A percentile compares a stretch with the other conserved stretches of the same genome.
phyloP scores from a whole-genome alignment of 805 yeast genomes.

The Teunomyces panamensis region DNA sequence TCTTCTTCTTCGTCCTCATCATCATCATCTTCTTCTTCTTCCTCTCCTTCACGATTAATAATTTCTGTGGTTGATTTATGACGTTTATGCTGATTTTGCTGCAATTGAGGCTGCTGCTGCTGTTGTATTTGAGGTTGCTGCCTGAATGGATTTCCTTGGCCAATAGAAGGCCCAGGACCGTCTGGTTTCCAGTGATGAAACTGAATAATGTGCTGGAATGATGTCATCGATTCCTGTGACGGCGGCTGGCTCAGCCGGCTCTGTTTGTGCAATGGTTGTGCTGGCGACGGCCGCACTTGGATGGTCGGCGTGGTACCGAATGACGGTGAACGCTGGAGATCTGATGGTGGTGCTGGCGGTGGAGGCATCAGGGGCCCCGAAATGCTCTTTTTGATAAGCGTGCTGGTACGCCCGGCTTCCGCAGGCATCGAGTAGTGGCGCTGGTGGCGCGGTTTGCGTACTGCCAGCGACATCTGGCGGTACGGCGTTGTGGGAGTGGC shows the following conservation, averaged over 20 bases:
- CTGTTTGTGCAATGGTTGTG: constrained; percentile 38
- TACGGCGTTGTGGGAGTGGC: constrained; percentile 37
- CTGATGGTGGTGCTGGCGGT: constrained; percentile 2
- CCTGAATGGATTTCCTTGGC: constrained; percentile 9
- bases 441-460: constrained; percentile 25
- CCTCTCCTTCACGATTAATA: neutral
- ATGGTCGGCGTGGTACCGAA: constrained; percentile 31
- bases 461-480: constrained; percentile 16
- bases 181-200: constrained; percentile 60
- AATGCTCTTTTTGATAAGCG: neutral
- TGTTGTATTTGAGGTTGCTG: constrained; percentile 4
- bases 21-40: neutral
- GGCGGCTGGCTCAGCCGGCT: constrained; percentile 29
- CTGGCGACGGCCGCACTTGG: constrained; percentile 42
- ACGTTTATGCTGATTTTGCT: constrained; percentile 28
- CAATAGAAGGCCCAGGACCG: constrained; percentile 15
- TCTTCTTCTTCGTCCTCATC: constrained; percentile 7
- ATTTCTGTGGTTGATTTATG: constrained; percentile 31
- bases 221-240: constrained; percentile 43
- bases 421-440: constrained; percentile 44
- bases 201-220: constrained; percentile 50
- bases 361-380: neutral
- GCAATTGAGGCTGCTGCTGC: neutral
- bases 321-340: constrained; percentile 12
- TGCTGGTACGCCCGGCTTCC: constrained; percentile 14